Evolutionary conservation across 2,329 filamentous ascomycete genomes (phyloP).

Genomic region (Pyrenophora seminiperda): DNA sequence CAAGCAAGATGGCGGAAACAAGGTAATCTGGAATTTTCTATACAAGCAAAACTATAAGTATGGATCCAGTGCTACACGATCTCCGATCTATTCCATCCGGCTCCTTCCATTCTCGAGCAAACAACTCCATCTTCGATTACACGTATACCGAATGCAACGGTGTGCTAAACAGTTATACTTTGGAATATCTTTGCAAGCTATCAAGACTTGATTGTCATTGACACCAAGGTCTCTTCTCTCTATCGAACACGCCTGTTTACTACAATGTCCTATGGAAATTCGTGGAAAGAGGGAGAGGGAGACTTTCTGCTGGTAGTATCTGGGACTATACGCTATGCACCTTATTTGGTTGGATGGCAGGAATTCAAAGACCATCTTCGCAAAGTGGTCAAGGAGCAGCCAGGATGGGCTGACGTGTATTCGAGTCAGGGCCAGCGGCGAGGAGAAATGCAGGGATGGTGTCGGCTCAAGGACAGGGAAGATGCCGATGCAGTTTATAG

Average conservation of each 20-base stretch:
- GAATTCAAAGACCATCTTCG: conserved; percentile 48
- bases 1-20: neutral
- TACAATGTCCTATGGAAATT: conserved; percentile 19
- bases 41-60: conserved; percentile 7
- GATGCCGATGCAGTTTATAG: conserved; percentile 45
- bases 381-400: conserved; percentile 41
- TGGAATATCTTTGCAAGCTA: neutral
- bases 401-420: conserved; percentile 46
- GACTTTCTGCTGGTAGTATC: conserved; percentile 41
- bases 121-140: neutral
- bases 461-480: conserved; percentile 39
- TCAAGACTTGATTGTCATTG: neutral
- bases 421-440: conserved; percentile 30
- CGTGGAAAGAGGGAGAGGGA: conserved; percentile 27
- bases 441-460: conserved; percentile 45
- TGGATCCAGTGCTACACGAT: conserved; percentile 5
- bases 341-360: conserved; percentile 42
- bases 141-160: neutral
- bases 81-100: neutral
- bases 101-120: neutral
- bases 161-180: neutral
- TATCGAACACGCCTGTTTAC: neutral
- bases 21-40: neutral
- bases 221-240: neutral
- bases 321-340: conserved; percentile 31